phyloP scores from a whole-genome alignment of 805 yeast species.

The Ascoidea asiatica region DNA sequence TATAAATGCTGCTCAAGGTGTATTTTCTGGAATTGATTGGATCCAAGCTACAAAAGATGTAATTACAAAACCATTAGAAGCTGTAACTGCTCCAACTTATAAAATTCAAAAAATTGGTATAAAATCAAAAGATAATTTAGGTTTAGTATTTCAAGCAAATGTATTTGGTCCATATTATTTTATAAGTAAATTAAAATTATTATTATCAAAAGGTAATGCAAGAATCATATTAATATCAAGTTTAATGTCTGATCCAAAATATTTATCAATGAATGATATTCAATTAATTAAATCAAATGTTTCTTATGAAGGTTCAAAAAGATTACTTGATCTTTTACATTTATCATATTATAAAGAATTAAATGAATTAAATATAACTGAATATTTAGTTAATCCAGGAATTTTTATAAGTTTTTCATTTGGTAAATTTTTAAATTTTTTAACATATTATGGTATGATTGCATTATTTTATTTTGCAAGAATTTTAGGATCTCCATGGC shows the following conservation, averaged over 20 bases:
- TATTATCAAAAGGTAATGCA: constrained; percentile 38
- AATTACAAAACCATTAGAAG: constrained; percentile 51
- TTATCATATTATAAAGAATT: constrained; percentile 48
- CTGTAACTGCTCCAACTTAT: constrained; percentile 81
- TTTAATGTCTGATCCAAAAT: constrained; percentile 64
- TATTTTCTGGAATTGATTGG: constrained; percentile 82
- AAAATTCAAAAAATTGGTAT: constrained; percentile 75
- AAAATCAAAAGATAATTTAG: constrained; percentile 65
- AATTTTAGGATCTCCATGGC: constrained; percentile 74
- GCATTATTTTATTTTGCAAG: constrained; percentile 74
- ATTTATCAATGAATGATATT: constrained; percentile 61
- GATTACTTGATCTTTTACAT: constrained; percentile 76
- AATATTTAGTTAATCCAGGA: constrained; percentile 87
- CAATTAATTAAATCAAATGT: constrained; percentile 49
- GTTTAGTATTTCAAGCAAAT: constrained; percentile 85
- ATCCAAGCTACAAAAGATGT: constrained; percentile 59
- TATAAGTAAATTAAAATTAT: constrained; percentile 47
- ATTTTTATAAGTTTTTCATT: constrained; percentile 78
- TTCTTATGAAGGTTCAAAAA: constrained; percentile 87
- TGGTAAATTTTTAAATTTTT: constrained; percentile 56
- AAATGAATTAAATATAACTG: constrained; percentile 39
- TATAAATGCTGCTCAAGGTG: constrained; percentile 85
- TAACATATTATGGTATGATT: constrained; percentile 81
- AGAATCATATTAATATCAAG: constrained; percentile 78
- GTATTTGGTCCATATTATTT: constrained; percentile 94